Evolutionary conservation across 1,139 yeast genomes (phyloP).

Genomic region (Tardiomyces depauwii): DNA sequence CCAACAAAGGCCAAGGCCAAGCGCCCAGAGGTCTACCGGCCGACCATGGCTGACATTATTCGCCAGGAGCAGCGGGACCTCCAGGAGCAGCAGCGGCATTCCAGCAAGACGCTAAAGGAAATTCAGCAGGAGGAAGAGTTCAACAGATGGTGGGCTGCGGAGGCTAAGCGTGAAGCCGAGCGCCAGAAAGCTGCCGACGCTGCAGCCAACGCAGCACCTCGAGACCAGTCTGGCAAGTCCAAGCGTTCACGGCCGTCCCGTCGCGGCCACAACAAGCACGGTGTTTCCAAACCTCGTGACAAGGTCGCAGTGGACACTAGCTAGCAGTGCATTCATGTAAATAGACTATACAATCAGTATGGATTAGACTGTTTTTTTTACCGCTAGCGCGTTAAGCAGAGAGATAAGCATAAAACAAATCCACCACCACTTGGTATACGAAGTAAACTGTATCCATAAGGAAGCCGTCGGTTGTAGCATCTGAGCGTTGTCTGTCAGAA

Average conservation of each 20-base stretch:
- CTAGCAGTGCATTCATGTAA: not conserved
- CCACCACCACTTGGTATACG: no score
- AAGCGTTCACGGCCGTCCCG: not conserved
- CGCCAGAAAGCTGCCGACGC: conserved; percentile 10
- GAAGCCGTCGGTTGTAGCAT: no score
- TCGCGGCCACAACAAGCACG: not conserved
- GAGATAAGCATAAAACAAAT: no score
- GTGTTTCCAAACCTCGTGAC: not conserved
- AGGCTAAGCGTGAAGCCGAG: conserved; percentile 47
- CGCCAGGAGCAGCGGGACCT: conserved; percentile 39
- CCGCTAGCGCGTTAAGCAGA: no score
- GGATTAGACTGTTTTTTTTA: no score
- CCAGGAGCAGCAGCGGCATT: conserved; percentile 27
- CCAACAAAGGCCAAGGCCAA: not conserved
- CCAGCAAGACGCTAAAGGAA: conserved; percentile 43
- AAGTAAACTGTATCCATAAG: no score
- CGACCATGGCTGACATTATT: conserved; percentile 29
- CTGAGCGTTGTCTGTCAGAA: no score
- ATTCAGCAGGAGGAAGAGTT: conserved; percentile 73
- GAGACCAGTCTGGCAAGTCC: not conserved
- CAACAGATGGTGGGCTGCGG: conserved; percentile 75
- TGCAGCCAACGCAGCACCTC: not conserved
- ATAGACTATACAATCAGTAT: no score
- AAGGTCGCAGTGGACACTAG: not conserved
- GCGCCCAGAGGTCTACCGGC: conserved; percentile 6